A percentile compares a stretch with the other conserved stretches of the same genome.
Conservation (phyloP, 495 filamentous ascomycete genomes). For the Penicillium samsonianum region DNA sequence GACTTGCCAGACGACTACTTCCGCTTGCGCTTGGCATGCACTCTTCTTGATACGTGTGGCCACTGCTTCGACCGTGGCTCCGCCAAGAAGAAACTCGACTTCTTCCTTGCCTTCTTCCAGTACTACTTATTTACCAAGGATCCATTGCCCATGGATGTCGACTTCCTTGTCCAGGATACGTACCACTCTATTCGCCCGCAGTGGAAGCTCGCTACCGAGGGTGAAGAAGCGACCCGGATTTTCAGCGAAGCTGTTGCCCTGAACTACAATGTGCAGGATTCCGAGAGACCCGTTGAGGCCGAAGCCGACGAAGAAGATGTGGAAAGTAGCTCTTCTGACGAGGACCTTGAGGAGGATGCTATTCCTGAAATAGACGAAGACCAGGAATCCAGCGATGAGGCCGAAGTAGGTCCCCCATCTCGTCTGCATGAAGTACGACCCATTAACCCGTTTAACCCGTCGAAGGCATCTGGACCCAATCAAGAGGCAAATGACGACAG, state of each 20-base stretch:
- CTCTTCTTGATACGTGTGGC: conserved; percentile 90
- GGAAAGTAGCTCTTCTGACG: conserved; percentile 65
- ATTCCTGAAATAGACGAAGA: conserved; percentile 59
- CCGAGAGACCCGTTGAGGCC: conserved; percentile 63
- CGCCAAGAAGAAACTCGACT: conserved; percentile 95
- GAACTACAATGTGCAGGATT: conserved; percentile 77
- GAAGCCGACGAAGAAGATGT: conserved; percentile 66
- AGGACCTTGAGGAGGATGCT: conserved; percentile 58
- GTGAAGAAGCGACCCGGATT: conserved; percentile 79
- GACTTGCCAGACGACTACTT: conserved; percentile 96
- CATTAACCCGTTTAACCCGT: conserved; percentile 2
- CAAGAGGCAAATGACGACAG: conserved; percentile 38
- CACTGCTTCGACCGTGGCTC: conserved; percentile 93
- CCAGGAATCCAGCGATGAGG: conserved; percentile 60
- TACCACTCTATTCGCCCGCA: conserved; percentile 81
- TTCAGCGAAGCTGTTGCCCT: conserved; percentile 87
- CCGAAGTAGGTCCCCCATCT: conserved; percentile 43
- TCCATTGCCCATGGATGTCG: conserved; percentile 90
- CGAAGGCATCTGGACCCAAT: conserved; percentile 55
- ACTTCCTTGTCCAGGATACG: conserved; percentile 94
- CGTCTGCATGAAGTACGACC: neutral
- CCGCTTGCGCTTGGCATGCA: conserved; percentile 85
- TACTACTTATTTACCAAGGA: conserved; percentile 97
- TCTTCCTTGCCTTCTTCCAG: conserved; percentile 96
- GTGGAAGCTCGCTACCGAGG: conserved; percentile 79